phyloP scores from a whole-genome alignment of 805 yeast genomes.

The Dipodascus geniculatus region DNA sequence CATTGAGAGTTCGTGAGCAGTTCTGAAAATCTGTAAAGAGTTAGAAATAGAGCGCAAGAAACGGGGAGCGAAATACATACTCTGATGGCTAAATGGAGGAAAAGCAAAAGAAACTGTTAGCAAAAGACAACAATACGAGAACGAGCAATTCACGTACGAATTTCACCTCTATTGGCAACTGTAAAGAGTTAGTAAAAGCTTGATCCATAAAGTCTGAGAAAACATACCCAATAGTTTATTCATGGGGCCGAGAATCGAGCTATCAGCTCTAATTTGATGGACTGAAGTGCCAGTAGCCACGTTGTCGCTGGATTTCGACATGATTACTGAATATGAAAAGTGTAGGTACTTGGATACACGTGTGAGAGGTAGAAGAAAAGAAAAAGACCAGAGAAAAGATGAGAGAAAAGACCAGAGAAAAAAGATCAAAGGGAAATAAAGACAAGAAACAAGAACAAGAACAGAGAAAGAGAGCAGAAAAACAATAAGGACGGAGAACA shows the following conservation, averaged over 20 bases:
- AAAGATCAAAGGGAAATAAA: not conserved
- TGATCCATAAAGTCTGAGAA: not conserved
- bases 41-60: slow-evolving; percentile 62
- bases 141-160: slow-evolving; percentile 21
- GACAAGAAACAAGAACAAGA: too few species aligned
- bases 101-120: not conserved
- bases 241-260: slow-evolving; percentile 38
- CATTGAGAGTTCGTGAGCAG: slow-evolving; percentile 96
- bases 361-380: too few species aligned
- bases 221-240: slow-evolving; percentile 33
- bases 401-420: too few species aligned
- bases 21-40: slow-evolving; percentile 58
- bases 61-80: slow-evolving; percentile 50
- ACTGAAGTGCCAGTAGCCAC: slow-evolving; percentile 15
- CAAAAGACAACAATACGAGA: slow-evolving; percentile 1
- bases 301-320: not conserved
- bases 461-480: too few species aligned
- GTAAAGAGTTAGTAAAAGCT: slow-evolving; percentile 1
- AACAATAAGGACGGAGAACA: too few species aligned
- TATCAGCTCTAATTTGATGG: slow-evolving; percentile 27
- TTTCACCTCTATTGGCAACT: slow-evolving; percentile 32
- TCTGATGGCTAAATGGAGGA: slow-evolving; percentile 3
- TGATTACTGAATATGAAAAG: too few species aligned
- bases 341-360: too few species aligned
- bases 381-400: too few species aligned